Evolutionary conservation across 306 rosid genomes (phyloP), one percentile per base, ranked within the genome.

Genomic region (Cicer cuneatum): DNA sequence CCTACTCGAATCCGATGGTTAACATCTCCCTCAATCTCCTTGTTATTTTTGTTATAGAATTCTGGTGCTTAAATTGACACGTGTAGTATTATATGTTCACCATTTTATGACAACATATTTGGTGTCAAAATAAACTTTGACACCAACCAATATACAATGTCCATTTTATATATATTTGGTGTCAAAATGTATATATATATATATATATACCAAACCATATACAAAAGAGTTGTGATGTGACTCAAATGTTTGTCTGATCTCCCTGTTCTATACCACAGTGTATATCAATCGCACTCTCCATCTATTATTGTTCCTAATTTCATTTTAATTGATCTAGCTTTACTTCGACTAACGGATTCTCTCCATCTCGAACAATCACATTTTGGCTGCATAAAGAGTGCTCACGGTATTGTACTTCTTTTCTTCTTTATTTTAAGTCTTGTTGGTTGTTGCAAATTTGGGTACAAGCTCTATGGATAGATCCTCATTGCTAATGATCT

Each of bases 301-400:
- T 57, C 41, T 57, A 2, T 57, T 6, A 29, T 6, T 24, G 40
- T 57, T 57, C 15, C 29, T 57, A 57, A 1, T 57, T 24, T 10
- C 15, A 57, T 24, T 14, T 11, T 24, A 24, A 29, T 19, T 5
- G 2, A 58, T 58, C 39, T 58, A 58, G 16, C 64, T 58, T 11
- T 11, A 57, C 16, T 12, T 54, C 33, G 16, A 58, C 19, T 29
- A 5, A 29, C 9, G 16, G 41, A 58, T 24, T 58, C 41, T 24
- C 41, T 11, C 5, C 63, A 58, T 24, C 63, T 29, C 33, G 40
- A 58, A 58, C 12, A 16, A 29, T 11, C 40, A 58, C 33, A 16
- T 58, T 29, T 29, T 58, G 40, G 64, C 11, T 58, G 40, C 64
- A 29, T 29, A 24, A 58, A 58, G 16, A 58, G 64, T 58, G 10